These are phyloP conservation scores for Apiotrichum sp. DNA, from an alignment of 1,284 basidiomycete genomes.

Conservation along the genomic window DNA sequence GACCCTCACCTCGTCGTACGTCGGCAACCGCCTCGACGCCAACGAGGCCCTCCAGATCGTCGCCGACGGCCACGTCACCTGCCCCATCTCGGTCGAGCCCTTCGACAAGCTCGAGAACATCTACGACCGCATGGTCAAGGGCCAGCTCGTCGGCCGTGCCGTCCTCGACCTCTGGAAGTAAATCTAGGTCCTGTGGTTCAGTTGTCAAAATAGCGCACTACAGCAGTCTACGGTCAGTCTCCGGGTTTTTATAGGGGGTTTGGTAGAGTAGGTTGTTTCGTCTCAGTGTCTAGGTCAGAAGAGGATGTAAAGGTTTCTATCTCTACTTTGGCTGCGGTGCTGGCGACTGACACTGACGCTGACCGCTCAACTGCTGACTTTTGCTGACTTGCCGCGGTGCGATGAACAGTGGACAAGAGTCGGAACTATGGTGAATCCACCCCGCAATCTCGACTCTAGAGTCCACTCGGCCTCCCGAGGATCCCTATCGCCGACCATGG, in stretches of 20 bases:
- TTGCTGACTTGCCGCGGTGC: too few relatives aligned
- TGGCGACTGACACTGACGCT: too few relatives aligned
- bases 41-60: constrained; percentile 57
- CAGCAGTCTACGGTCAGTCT: not conserved
- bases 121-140: constrained; percentile 56
- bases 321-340: too few relatives aligned
- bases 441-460: too few relatives aligned
- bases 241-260: not conserved
- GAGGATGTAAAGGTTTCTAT: too few relatives aligned
- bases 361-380: too few relatives aligned
- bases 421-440: too few relatives aligned
- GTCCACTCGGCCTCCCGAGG: too few relatives aligned
- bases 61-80: constrained; percentile 61
- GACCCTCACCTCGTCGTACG: constrained; percentile 66
- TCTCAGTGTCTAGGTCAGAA: not conserved
- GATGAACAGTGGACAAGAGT: too few relatives aligned
- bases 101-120: constrained; percentile 56
- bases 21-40: constrained; percentile 66
- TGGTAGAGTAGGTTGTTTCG: not conserved
- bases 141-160: constrained; percentile 58
- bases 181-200: not conserved
- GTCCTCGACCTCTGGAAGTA: constrained; percentile 52
- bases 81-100: constrained; percentile 52
- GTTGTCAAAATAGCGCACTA: not conserved
- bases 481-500: too few relatives aligned